phyloP scores from a whole-genome alignment of 129 eudicot genomes.

The Centella asiatica region DNA sequence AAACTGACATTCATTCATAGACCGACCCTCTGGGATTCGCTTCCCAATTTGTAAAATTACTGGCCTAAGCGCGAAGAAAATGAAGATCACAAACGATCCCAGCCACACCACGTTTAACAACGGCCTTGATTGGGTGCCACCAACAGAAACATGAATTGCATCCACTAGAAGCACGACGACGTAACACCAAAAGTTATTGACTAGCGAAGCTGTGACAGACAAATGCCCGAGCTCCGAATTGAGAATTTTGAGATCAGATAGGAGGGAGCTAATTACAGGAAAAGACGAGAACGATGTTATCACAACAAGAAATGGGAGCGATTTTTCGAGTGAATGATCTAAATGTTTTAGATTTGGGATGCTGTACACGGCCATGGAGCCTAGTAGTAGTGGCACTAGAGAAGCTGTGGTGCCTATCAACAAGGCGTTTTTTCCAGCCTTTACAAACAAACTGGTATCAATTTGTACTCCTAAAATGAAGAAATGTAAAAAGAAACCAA shows the following conservation, averaged over 20 bases:
- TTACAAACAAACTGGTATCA: slow-evolving; percentile 24
- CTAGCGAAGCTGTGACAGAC: slow-evolving; percentile 35
- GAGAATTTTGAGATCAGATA: slow-evolving; percentile 42
- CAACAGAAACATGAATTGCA: slow-evolving; percentile 10
- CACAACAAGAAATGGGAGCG: slow-evolving; percentile 22
- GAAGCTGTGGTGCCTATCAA: slow-evolving; percentile 30
- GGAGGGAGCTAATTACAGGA: slow-evolving; percentile 39
- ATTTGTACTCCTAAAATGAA: slow-evolving; percentile 52
- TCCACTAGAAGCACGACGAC: background rate
- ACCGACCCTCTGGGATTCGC: slow-evolving; percentile 33
- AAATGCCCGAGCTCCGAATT: slow-evolving; percentile 43
- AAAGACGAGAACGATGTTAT: slow-evolving; percentile 35
- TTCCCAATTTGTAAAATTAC: slow-evolving; percentile 27
- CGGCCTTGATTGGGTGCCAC: slow-evolving; percentile 7
- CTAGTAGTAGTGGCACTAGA: slow-evolving; percentile 19
- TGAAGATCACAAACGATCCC: slow-evolving; percentile 11
- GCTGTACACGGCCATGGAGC: slow-evolving; percentile 5
- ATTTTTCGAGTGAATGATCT: slow-evolving; percentile 7
- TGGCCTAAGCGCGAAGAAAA: slow-evolving; percentile 27
- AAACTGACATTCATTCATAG: slow-evolving; percentile 41
- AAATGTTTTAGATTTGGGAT: background rate
- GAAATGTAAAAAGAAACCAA: slow-evolving; percentile 49
- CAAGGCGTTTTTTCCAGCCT: slow-evolving; percentile 16
- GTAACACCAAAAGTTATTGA: slow-evolving; percentile 26
- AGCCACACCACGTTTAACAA: slow-evolving; percentile 10